These are phyloP conservation scores for Haplographium delicatum DNA, from an alignment of 495 filamentous ascomycete species.

Conservation along the genomic window DNA sequence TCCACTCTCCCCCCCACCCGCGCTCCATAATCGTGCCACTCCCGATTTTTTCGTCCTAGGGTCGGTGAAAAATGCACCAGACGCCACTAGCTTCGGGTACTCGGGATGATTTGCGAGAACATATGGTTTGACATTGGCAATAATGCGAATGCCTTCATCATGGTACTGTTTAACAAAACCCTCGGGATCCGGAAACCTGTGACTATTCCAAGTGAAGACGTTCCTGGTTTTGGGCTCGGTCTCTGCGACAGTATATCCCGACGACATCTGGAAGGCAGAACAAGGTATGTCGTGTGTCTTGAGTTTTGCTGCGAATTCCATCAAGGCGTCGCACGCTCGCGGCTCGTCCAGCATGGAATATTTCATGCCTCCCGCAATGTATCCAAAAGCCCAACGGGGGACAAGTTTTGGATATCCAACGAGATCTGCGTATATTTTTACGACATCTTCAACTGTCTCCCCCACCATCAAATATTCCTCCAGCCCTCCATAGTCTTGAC, in stretches of 20 bases:
- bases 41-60: constrained; percentile 46
- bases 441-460: constrained; percentile 56
- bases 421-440: constrained; percentile 58
- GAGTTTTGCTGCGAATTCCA: constrained; percentile 55
- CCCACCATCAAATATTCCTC: constrained; percentile 67
- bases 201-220: constrained; percentile 65
- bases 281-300: constrained; percentile 61
- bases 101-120: constrained; percentile 58
- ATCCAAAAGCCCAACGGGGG: constrained; percentile 63
- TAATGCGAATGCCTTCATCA: constrained; percentile 53
- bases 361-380: constrained; percentile 64
- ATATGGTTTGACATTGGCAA: constrained; percentile 71
- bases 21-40: constrained; percentile 60
- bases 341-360: constrained; percentile 61
- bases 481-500: constrained; percentile 63
- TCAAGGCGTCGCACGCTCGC: constrained; percentile 49
- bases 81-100: constrained; percentile 48
- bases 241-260: constrained; percentile 64
- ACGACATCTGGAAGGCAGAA: constrained; percentile 67
- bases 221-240: constrained; percentile 60
- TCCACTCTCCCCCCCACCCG: constrained; percentile 60
- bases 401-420: constrained; percentile 60
- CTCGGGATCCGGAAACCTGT: constrained; percentile 61
- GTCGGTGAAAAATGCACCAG: constrained; percentile 56
- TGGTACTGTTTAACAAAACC: constrained; percentile 56